A percentile compares a stretch with the other conserved stretches of the same genome.
phyloP scores from a whole-genome alignment of 2,329 filamentous ascomycete species.

The Metarhizium humberi region DNA sequence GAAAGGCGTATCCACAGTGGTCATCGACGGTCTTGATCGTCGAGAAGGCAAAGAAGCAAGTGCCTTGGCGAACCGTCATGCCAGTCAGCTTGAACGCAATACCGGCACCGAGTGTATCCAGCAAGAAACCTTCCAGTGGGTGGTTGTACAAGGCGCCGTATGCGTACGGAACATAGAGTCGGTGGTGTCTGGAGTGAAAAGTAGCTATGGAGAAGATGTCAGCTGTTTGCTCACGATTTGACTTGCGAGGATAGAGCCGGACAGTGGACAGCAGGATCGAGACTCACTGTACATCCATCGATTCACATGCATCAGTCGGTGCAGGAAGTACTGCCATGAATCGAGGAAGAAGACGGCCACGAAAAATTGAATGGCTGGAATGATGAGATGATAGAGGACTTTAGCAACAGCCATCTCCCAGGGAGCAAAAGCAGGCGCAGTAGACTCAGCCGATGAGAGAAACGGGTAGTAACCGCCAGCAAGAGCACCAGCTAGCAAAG shows the following conservation, averaged over 20 bases:
- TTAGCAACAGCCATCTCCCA: constrained; percentile 76
- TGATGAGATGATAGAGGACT: constrained; percentile 66
- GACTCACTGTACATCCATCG: constrained; percentile 88
- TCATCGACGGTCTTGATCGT: constrained; percentile 97
- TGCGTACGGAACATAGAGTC: constrained; percentile 93
- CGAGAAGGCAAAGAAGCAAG: constrained; percentile 80
- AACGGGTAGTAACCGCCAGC: constrained; percentile 75
- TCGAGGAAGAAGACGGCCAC: constrained; percentile 71
- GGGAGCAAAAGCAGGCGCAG: constrained; percentile 63
- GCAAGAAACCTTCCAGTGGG: constrained; percentile 83
- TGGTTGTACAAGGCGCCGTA: constrained; percentile 97
- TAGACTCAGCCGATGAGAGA: constrained; percentile 46
- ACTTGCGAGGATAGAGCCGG: constrained; percentile 26
- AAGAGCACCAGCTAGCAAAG: constrained; percentile 64
- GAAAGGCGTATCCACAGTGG: constrained; percentile 92
- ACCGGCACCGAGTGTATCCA: constrained; percentile 83
- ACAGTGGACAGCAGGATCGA: background rate
- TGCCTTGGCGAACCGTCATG: constrained; percentile 78
- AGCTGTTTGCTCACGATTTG: constrained; percentile 16
- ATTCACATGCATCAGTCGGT: constrained; percentile 95
- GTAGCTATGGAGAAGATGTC: constrained; percentile 49
- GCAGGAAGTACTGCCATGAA: constrained; percentile 97
- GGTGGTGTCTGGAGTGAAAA: constrained; percentile 92
- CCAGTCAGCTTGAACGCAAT: constrained; percentile 72
- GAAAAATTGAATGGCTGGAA: constrained; percentile 71